Evolutionary conservation across 257 asterid species (phyloP).

Genomic region (Paraleonurus japonicus): DNA sequence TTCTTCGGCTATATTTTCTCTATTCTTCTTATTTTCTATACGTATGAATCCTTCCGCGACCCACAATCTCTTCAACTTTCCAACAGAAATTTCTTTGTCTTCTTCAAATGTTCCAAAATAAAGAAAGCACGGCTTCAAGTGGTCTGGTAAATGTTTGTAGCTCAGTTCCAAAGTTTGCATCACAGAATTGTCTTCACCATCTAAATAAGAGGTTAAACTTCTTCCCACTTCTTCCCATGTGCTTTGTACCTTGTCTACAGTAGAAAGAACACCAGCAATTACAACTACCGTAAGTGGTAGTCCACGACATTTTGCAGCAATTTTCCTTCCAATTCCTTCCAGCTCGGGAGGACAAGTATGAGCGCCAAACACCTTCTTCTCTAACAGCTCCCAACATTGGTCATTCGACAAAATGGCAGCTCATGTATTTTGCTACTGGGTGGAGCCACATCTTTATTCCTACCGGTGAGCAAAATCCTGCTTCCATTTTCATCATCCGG

Average conservation of each 20-base stretch:
- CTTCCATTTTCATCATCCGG: conserved; percentile 33
- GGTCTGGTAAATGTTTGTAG: conserved; percentile 33
- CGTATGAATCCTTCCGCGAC: conserved; percentile 36
- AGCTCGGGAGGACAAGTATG: conserved; percentile 27
- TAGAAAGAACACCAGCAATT: conserved; percentile 37
- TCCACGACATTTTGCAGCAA: conserved; percentile 32
- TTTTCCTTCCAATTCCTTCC: conserved; percentile 14
- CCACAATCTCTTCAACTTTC: conserved; percentile 29
- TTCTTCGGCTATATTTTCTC: conserved; percentile 24
- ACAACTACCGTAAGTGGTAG: conserved; percentile 43
- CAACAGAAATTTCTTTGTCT: conserved; percentile 12
- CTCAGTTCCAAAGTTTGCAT: conserved; percentile 32
- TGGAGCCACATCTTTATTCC: conserved; percentile 22
- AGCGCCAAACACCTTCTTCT: conserved; percentile 28
- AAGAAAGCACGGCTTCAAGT: conserved; percentile 38
- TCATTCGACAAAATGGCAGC: conserved; percentile 15
- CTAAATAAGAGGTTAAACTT: conserved; percentile 11
- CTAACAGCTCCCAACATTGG: conserved; percentile 37
- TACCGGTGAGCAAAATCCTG: conserved; percentile 37
- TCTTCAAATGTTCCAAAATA: conserved; percentile 32
- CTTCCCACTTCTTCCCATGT: conserved; percentile 27
- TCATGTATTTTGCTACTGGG: not conserved
- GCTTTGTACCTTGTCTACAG: conserved; percentile 1
- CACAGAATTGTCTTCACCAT: not conserved
- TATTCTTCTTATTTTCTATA: not conserved